Percentiles rank a stretch among this genome's conserved stretches.
phyloP scores from a whole-genome alignment of 2,329 filamentous ascomycete species.

The Sphaceloma murrayae region DNA sequence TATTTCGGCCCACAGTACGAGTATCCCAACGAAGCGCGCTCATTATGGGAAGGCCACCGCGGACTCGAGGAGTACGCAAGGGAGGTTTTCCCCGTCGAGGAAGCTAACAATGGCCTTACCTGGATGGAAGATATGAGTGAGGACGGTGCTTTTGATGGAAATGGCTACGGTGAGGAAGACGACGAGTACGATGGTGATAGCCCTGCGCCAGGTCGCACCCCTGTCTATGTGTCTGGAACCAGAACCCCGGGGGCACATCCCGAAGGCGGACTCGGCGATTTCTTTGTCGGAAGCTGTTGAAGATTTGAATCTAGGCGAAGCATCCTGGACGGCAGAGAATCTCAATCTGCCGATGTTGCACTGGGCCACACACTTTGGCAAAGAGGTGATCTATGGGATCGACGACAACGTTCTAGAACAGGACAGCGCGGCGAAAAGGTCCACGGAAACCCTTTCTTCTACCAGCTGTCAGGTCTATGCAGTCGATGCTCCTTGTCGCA shows the following conservation, averaged over 20 bases:
- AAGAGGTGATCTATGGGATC: too few relatives aligned
- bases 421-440: too few relatives aligned
- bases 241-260: slow-evolving; percentile 19
- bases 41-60: slow-evolving; percentile 84
- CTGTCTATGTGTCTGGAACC: slow-evolving; percentile 16
- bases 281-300: slow-evolving; percentile 20
- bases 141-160: slow-evolving; percentile 20
- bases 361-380: too few relatives aligned
- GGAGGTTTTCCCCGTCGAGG: slow-evolving; percentile 89
- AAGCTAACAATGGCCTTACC: slow-evolving; percentile 82
- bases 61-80: slow-evolving; percentile 89
- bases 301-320: too few relatives aligned
- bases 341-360: too few relatives aligned
- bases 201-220: slow-evolving; percentile 17
- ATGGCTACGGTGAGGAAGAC: slow-evolving; percentile 19
- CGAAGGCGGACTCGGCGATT: slow-evolving; percentile 17
- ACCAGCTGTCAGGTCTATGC: too few relatives aligned
- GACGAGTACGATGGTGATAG: slow-evolving; percentile 17
- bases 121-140: slow-evolving; percentile 59
- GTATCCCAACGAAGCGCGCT: slow-evolving; percentile 60
- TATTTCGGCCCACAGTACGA: slow-evolving; percentile 55
- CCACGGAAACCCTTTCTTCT: too few relatives aligned
- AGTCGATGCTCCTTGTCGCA: too few relatives aligned
- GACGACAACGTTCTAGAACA: too few relatives aligned
- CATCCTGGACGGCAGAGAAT: too few relatives aligned